phyloP scores from a whole-genome alignment of 2,329 filamentous ascomycete species.

The Claviceps purpurea region DNA sequence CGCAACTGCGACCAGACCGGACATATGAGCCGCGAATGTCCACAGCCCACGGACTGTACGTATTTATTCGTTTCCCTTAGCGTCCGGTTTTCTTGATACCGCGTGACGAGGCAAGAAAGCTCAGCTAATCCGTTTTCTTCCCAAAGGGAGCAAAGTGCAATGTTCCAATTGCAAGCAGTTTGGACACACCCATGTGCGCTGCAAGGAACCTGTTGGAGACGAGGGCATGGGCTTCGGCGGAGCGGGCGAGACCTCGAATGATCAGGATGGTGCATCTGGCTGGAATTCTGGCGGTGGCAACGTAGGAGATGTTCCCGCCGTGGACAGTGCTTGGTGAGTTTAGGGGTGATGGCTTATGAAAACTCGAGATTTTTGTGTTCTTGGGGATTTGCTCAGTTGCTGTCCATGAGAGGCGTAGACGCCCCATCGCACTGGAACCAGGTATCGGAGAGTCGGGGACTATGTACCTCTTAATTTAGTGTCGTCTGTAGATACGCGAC shows the following conservation, averaged over 20 bases:
- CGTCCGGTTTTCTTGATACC: too few species aligned
- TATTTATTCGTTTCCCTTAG: not conserved
- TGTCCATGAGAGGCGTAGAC: too few species aligned
- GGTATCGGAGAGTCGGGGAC: too few species aligned
- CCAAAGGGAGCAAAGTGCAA: conserved; percentile 25
- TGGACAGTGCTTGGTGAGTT: not conserved
- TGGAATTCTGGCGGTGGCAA: conserved; percentile 5
- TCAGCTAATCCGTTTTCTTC: not conserved
- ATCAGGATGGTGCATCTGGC: not conserved
- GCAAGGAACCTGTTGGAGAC: conserved; percentile 16
- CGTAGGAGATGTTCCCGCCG: not conserved
- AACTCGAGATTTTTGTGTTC: too few species aligned
- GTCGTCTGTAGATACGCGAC: too few species aligned
- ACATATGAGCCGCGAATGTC: conserved; percentile 50
- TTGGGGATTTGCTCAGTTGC: too few species aligned
- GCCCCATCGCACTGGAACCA: too few species aligned
- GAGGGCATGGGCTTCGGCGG: conserved; percentile 7
- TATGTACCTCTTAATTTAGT: too few species aligned
- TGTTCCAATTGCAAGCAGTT: conserved; percentile 25
- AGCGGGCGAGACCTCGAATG: conserved; percentile 5
- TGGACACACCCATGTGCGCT: conserved; percentile 26
- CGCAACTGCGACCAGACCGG: conserved; percentile 47
- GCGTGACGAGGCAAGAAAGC: not conserved
- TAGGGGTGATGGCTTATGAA: not conserved
- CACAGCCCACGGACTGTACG: conserved; percentile 35